These are phyloP conservation scores for Asterochloris erici DNA, from an alignment of 139 green algal genomes.

Conservation along the genomic window DNA sequence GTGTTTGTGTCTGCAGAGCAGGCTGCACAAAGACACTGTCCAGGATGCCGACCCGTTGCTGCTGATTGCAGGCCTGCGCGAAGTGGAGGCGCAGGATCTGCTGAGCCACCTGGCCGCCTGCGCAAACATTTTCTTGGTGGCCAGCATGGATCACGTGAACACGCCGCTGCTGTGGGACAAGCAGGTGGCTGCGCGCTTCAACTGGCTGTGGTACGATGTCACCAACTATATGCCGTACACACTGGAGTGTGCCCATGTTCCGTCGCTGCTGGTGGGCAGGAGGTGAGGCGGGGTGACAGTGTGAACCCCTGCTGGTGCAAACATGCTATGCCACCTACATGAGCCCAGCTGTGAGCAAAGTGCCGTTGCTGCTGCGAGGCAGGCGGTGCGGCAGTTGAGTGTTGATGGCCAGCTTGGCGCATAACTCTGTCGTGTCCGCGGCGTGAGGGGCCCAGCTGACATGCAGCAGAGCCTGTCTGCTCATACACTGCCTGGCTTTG, in stretches of 20 bases:
- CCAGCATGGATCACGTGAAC: conserved; percentile 82
- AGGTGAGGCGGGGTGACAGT: background rate
- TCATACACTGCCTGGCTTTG: too few species aligned
- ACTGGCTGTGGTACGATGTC: conserved; percentile 69
- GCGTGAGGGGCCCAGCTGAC: too few species aligned
- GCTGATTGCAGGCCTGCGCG: conserved; percentile 41
- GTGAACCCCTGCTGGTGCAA: too few species aligned
- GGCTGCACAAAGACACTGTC: background rate
- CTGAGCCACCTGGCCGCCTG: conserved; percentile 66
- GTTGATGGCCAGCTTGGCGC: too few species aligned
- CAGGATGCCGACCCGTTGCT: too few species aligned
- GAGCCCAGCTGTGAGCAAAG: too few species aligned
- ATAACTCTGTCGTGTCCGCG: too few species aligned
- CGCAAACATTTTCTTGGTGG: conserved; percentile 61
- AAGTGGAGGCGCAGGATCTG: conserved; percentile 48
- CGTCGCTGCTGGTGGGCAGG: conserved; percentile 43
- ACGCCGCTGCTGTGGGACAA: conserved; percentile 78
- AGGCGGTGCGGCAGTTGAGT: too few species aligned
- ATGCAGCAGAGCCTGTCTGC: too few species aligned
- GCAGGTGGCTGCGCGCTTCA: conserved; percentile 39
- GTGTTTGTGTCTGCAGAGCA: background rate
- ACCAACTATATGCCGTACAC: conserved; percentile 72
- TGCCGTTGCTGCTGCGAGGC: too few species aligned
- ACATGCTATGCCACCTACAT: too few species aligned
- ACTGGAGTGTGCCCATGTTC: conserved; percentile 33